Percentiles rank a stretch among this genome's conserved stretches.
phyloP scores from a whole-genome alignment of 176 grass and related monocot species.

The Ampelocalamus luodianensis region DNA sequence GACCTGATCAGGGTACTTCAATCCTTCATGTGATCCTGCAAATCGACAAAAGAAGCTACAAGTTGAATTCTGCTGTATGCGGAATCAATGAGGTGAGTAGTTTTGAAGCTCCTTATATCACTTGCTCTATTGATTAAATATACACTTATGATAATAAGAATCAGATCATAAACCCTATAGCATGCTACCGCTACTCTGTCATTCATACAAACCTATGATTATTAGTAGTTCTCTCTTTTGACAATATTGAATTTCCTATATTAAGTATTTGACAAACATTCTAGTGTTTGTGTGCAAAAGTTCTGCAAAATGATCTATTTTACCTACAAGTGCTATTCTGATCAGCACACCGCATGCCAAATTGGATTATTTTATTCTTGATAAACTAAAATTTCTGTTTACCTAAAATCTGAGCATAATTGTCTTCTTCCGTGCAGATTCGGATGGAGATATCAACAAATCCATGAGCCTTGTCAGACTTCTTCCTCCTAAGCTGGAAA shows the following conservation, averaged over 20 bases:
- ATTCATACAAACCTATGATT: neutral
- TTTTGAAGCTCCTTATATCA: slow-evolving; percentile 1
- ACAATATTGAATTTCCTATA: neutral
- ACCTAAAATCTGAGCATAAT: slow-evolving; percentile 44
- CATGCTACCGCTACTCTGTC: neutral
- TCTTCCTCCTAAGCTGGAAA: slow-evolving; percentile 80
- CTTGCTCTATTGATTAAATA: slow-evolving; percentile 10
- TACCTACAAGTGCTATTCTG: neutral
- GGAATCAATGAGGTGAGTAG: slow-evolving; percentile 1
- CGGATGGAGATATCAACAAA: slow-evolving; percentile 76
- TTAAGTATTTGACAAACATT: neutral
- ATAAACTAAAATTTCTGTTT: slow-evolving; percentile 19
- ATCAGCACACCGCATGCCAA: neutral
- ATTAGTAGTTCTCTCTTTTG: neutral
- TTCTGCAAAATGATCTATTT: neutral
- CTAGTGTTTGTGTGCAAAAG: neutral
- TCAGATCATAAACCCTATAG: neutral
- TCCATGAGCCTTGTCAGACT: slow-evolving; percentile 68
- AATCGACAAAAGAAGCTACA: neutral
- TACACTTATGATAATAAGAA: neutral
- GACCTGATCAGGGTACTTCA: slow-evolving; percentile 55
- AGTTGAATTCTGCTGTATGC: neutral
- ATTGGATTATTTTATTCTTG: neutral
- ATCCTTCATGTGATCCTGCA: slow-evolving; percentile 64
- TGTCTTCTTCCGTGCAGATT: slow-evolving; percentile 58